phyloP scores from a whole-genome alignment of 1,284 basidiomycete species.

The Ustilago loliicola region DNA sequence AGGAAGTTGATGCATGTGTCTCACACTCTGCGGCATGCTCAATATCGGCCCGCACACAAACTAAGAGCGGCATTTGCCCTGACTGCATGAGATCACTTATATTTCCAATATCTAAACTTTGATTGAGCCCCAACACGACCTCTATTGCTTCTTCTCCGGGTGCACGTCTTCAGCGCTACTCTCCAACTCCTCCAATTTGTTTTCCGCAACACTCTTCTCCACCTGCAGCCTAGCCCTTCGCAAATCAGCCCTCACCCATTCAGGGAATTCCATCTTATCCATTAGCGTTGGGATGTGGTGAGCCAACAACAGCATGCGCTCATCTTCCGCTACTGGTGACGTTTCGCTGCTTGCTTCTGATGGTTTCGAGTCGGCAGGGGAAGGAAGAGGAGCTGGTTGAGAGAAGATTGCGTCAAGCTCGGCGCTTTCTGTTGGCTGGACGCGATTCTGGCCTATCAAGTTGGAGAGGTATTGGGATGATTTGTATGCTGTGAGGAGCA shows the following conservation, averaged over 20 bases:
- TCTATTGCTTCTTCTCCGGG: constrained; percentile 31
- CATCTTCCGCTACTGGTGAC: constrained; percentile 20
- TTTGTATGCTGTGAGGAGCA: constrained; percentile 49
- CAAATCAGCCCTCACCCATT: constrained; percentile 49
- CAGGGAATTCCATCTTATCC: constrained; percentile 49
- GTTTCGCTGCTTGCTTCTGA: constrained; percentile 18
- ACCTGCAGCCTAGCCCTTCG: constrained; percentile 50
- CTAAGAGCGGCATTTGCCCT: background rate
- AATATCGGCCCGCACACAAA: too few relatives aligned
- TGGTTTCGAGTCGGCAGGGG: constrained; percentile 5
- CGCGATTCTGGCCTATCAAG: constrained; percentile 49
- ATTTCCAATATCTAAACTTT: background rate
- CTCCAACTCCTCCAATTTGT: constrained; percentile 52
- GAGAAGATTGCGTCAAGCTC: constrained; percentile 56
- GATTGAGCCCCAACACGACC: background rate
- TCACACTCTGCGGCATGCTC: too few relatives aligned
- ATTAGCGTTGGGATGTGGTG: constrained; percentile 46
- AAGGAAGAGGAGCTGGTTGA: constrained; percentile 13
- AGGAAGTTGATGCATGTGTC: too few relatives aligned
- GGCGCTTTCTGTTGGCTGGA: constrained; percentile 54
- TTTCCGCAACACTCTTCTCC: constrained; percentile 33
- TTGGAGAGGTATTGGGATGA: constrained; percentile 56
- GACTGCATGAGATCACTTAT: background rate
- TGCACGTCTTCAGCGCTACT: constrained; percentile 30
- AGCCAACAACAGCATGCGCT: constrained; percentile 39